Evolutionary conservation across 768 basidiomycete species (phyloP), one percentile per base, ranked within the genome.

Genomic region (Leccinum arenicola): DNA sequence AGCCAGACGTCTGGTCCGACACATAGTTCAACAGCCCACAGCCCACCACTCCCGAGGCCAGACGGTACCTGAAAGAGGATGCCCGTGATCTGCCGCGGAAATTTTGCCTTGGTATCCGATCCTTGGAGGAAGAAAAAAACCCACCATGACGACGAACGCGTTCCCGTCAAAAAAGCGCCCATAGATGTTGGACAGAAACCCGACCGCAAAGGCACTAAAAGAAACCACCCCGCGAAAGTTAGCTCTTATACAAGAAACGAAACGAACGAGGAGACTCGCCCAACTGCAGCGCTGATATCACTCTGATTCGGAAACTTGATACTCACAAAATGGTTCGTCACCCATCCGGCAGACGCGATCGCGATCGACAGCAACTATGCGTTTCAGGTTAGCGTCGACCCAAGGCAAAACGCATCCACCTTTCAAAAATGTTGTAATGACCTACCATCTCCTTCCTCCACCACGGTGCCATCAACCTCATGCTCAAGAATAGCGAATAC

Each of bases 21-120:
- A 84, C 86, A 66, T 87, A 91, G 60, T 82, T 84, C 61, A 95
- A 80, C 7, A 94, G 8, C 27, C 27, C 25, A 27, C 25, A 27
- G 82, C 31, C 92, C 92, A 11, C 89, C 90, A 48, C 84, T 89
- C 8, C 87, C 84, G 11, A 94, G 80, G 40, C 91, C 92, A 8
- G 88, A 89, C 0, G 91, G 92, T 1, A 94, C 80, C 74, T 94
- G 93, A 76, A 93, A 89, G 15, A 93, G 78, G 51, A 94, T 89
- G 23, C 88, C 91, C 0, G 88, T 89, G 62, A 90, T 86, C 80
- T 75, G 52, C 9, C 0, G 38, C 38, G 17, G 7, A 40, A 8
- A 40, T 0, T 9, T n/a, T n/a, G 23, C 23, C 50, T 52, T 25
- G 21, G 43, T 12, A 40, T 38, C 47, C 27, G 14, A 31, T 43